Conservation (phyloP, 140 eudicot genomes). For the Stevia rebaudiana region DNA sequence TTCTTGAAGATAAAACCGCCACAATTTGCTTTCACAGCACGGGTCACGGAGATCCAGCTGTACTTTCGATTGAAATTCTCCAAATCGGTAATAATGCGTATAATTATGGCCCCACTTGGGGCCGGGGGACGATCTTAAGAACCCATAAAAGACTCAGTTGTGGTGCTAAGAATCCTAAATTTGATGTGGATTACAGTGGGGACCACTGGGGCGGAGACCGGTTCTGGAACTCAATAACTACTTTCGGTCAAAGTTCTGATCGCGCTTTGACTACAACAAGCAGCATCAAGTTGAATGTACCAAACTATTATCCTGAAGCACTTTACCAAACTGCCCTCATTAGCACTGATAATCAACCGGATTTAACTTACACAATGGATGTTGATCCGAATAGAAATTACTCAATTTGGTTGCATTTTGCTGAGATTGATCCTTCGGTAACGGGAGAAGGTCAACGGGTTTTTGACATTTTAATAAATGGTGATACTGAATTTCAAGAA, state of each 20-base stretch:
- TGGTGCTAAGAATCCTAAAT: conserved; percentile 58
- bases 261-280: conserved; percentile 34
- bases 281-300: conserved; percentile 46
- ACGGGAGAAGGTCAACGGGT: conserved; percentile 75
- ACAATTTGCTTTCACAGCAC: conserved; percentile 94
- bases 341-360: conserved; percentile 62
- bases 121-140: conserved; percentile 64
- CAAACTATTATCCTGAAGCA: conserved; percentile 84
- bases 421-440: conserved; percentile 81
- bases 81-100: conserved; percentile 72
- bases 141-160: conserved; percentile 70
- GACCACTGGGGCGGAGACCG: conserved; percentile 93
- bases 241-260: conserved; percentile 55
- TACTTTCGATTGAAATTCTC: conserved; percentile 77
- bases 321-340: conserved; percentile 65
- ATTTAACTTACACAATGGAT: conserved; percentile 59
- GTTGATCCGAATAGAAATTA: conserved; percentile 88
- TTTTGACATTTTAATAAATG: conserved; percentile 64
- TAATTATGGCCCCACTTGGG: conserved; percentile 59
- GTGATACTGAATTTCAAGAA: conserved; percentile 55
- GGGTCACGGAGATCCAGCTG: conserved; percentile 94
- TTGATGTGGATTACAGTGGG: conserved; percentile 72
- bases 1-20: conserved; percentile 71
- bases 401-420: conserved; percentile 92
- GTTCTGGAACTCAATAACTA: conserved; percentile 58